These are phyloP conservation scores for Maudiozyma bulderi DNA, from an alignment of 805 yeast species.

Conservation along the genomic window DNA sequence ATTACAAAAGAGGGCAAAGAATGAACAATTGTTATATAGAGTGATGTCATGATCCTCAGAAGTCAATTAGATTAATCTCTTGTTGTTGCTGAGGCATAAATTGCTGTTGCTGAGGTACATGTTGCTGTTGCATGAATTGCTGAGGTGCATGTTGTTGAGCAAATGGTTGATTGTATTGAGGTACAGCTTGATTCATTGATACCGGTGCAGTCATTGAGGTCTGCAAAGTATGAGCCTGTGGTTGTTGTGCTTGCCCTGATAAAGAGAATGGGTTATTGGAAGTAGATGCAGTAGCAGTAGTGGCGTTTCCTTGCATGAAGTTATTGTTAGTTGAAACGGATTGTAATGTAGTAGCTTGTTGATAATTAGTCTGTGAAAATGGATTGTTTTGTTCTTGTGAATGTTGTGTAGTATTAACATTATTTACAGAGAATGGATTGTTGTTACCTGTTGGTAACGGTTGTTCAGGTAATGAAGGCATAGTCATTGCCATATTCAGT, in stretches of 20 bases:
- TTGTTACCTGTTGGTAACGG: slow-evolving; percentile 18
- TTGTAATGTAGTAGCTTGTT: not conserved
- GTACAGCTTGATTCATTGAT: not conserved
- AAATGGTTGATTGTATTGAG: not conserved
- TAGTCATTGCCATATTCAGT: not conserved
- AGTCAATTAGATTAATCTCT: slow-evolving; percentile 22
- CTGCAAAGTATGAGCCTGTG: not conserved
- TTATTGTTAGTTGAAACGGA: not conserved
- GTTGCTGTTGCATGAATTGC: slow-evolving; percentile 7
- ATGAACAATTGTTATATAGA: no score
- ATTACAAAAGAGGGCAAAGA: no score
- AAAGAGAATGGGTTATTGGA: not conserved
- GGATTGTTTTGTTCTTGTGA: slow-evolving; percentile 3
- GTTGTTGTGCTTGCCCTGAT: not conserved
- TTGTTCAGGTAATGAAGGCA: not conserved
- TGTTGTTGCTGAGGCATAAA: slow-evolving; percentile 5
- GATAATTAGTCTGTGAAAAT: slow-evolving; percentile 11
- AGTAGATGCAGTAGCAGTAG: not conserved
- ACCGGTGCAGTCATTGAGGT: not conserved
- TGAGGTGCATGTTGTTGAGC: not conserved
- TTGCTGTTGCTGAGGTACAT: slow-evolving; percentile 7
- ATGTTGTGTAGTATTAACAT: slow-evolving; percentile 5
- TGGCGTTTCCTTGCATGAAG: not conserved
- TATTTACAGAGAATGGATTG: slow-evolving; percentile 33
- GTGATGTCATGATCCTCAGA: slow-evolving; percentile 7